These are phyloP conservation scores for Suhomyces yuchorum DNA, from an alignment of 1,139 yeast species.

Conservation along the genomic window DNA sequence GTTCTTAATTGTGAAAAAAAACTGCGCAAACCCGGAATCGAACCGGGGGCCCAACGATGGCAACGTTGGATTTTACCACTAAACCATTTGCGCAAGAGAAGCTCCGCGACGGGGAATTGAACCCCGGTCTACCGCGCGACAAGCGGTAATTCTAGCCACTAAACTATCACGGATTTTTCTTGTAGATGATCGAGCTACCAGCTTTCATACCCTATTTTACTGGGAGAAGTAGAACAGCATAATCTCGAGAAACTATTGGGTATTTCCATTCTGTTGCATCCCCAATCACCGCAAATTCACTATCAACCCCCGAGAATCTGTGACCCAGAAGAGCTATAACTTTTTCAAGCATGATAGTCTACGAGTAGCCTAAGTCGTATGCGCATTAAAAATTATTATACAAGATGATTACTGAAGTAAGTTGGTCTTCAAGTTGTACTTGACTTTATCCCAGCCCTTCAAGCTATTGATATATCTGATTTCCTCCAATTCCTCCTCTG, in stretches of 20 bases:
- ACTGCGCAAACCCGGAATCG: slow-evolving; percentile 21
- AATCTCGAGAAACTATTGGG: no score
- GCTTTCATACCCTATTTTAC: no score
- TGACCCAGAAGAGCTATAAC: no score
- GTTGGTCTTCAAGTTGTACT: slow-evolving; percentile 28
- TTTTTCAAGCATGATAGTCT: no score
- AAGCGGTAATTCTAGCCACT: slow-evolving; percentile 52
- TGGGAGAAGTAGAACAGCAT: no score
- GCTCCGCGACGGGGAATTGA: slow-evolving; percentile 72
- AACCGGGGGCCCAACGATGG: slow-evolving; percentile 22
- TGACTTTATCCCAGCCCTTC: slow-evolving; percentile 49
- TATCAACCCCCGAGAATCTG: no score
- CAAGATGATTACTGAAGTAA: slow-evolving; percentile 5
- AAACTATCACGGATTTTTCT: slow-evolving; percentile 43
- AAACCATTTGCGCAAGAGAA: slow-evolving; percentile 20
- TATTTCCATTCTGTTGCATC: no score
- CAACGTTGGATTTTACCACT: slow-evolving; percentile 21
- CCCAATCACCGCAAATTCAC: no score
- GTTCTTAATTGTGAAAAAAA: background rate
- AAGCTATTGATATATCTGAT: slow-evolving; percentile 42
- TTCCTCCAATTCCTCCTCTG: slow-evolving; percentile 49
- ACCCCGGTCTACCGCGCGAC: slow-evolving; percentile 71
- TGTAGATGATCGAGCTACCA: background rate
- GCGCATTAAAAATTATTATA: slow-evolving; percentile 4
- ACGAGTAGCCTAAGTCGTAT: background rate